Percentiles rank a stretch among this genome's conserved stretches.
Evolutionary conservation across 2,329 filamentous ascomycete genomes (phyloP).

Genomic region (Phialophora expanda): DNA sequence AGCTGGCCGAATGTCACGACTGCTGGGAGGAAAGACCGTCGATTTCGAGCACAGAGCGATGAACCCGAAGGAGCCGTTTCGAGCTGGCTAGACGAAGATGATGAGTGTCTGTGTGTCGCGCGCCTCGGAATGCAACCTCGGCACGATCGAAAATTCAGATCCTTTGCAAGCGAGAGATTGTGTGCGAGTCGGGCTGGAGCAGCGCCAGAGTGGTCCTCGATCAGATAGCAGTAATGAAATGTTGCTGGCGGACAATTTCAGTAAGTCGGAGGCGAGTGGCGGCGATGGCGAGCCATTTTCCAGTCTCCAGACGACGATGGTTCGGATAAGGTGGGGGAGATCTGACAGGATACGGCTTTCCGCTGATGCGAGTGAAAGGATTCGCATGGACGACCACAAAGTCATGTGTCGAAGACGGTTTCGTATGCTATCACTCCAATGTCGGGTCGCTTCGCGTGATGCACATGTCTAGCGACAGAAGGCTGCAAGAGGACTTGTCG

Average conservation of each 20-base stretch:
- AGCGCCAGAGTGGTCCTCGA: neutral
- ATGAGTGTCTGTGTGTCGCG: constrained; percentile 19
- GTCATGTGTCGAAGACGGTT: constrained; percentile 1
- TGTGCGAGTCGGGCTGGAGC: neutral
- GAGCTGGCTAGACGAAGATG: constrained; percentile 8
- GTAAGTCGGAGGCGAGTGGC: constrained; percentile 8
- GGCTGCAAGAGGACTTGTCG: neutral
- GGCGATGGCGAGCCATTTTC: constrained; percentile 7
- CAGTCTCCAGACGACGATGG: constrained; percentile 6
- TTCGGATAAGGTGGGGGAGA: constrained; percentile 7
- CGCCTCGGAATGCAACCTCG: constrained; percentile 17
- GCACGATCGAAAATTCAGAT: constrained; percentile 10
- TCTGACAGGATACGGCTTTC: constrained; percentile 20
- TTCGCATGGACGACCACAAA: constrained; percentile 8
- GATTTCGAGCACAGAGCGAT: constrained; percentile 8
- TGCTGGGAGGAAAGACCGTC: constrained; percentile 1
- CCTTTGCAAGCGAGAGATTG: constrained; percentile 14
- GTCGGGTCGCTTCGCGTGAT: neutral
- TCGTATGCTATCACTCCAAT: neutral
- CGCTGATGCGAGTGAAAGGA: constrained; percentile 21
- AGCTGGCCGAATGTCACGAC: neutral
- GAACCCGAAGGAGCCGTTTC: constrained; percentile 5
- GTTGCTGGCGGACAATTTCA: constrained; percentile 13
- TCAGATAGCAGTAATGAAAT: neutral
- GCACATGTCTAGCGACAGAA: neutral